These are phyloP conservation scores for Lotus japonicus DNA, from an alignment of 306 rosid genomes.

Conservation along the genomic window DNA sequence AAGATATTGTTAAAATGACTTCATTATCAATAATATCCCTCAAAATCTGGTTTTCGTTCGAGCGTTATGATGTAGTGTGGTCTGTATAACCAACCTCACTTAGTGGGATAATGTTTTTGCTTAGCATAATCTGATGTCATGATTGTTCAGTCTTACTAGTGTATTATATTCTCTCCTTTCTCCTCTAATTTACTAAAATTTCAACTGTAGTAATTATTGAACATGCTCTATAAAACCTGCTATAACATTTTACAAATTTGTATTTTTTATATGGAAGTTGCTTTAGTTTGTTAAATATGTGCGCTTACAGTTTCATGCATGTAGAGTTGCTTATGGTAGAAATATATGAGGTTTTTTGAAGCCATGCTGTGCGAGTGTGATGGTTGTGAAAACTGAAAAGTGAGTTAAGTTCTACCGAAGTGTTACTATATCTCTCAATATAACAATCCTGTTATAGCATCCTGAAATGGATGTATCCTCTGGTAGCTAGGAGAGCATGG, in stretches of 20 bases:
- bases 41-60: no score
- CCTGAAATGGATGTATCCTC: neutral
- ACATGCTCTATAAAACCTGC: neutral
- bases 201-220: neutral
- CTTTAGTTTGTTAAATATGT: neutral
- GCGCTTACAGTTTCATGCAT: neutral
- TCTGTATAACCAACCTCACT: no score
- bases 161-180: neutral
- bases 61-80: no score
- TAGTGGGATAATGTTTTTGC: no score
- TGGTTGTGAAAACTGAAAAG: neutral
- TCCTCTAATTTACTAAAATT: neutral
- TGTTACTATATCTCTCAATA: neutral
- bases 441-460: neutral
- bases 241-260: neutral
- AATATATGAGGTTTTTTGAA: neutral
- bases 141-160: neutral
- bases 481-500: neutral
- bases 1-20: no score
- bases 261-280: neutral
- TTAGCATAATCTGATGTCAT: neutral
- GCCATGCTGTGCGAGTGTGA: neutral
- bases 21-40: no score
- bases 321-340: neutral
- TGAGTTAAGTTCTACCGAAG: neutral